Evolutionary conservation across 139 green algal species (phyloP).

Genomic region (Asterochloris sp.): DNA sequence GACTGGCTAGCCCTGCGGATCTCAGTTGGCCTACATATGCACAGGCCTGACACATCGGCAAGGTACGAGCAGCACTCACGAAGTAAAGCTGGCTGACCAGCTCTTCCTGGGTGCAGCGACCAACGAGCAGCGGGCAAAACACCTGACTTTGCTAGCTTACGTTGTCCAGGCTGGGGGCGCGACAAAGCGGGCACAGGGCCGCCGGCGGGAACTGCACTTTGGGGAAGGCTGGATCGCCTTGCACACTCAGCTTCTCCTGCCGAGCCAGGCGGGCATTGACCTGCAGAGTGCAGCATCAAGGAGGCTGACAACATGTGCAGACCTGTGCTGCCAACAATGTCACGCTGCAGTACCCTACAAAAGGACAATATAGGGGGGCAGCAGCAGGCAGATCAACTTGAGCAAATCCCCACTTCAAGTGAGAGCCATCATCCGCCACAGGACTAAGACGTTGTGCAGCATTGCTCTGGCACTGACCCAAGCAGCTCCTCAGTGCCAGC

Average conservation of each 20-base stretch:
- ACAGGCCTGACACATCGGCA: background rate
- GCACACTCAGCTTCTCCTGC: constrained; percentile 39
- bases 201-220: constrained; percentile 61
- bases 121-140: background rate
- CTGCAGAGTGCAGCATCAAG: constrained; percentile 22
- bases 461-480: too few species aligned
- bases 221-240: constrained; percentile 59
- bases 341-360: background rate
- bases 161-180: background rate
- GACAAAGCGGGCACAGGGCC: constrained; percentile 38
- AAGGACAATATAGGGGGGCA: too few species aligned
- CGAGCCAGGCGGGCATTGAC: constrained; percentile 60
- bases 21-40: background rate
- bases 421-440: background rate
- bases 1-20: background rate
- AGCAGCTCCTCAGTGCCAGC: too few species aligned
- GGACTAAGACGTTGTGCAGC: background rate
- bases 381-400: too few species aligned
- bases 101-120: background rate
- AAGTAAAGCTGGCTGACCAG: background rate
- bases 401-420: background rate
- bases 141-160: background rate
- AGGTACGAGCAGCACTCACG: background rate
- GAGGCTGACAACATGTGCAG: background rate
- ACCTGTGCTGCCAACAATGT: background rate